These are phyloP conservation scores for Umbelopsis isabellina DNA, from an alignment of 192 early-diverging fungal genomes.

Conservation along the genomic window DNA sequence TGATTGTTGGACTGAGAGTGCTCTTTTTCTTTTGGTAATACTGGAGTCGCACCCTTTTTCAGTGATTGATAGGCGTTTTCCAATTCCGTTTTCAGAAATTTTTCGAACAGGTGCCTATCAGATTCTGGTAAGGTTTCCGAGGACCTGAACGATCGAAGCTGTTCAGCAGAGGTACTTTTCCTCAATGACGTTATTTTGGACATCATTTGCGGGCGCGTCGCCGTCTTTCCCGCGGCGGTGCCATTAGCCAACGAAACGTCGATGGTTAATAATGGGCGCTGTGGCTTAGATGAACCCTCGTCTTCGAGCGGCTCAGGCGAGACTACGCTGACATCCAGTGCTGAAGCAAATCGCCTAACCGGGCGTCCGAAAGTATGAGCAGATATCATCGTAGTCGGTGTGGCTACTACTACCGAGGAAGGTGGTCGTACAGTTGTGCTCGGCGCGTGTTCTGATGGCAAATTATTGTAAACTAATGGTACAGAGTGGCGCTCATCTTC, in stretches of 20 bases:
- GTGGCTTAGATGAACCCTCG: neutral
- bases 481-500: neutral
- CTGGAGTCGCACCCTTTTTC: neutral
- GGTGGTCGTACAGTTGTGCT: conserved; percentile 11
- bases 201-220: neutral
- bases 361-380: neutral
- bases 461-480: neutral
- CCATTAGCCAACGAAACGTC: conserved; percentile 7
- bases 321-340: conserved; percentile 27
- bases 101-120: neutral
- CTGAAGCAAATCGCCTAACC: conserved; percentile 21
- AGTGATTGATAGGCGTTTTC: neutral
- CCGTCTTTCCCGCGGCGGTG: too few species aligned
- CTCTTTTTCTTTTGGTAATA: neutral
- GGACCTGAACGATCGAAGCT: neutral
- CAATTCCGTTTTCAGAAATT: neutral
- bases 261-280: neutral
- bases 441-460: neutral
- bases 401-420: neutral
- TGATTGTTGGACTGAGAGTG: neutral
- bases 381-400: neutral
- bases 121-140: conserved; percentile 9
- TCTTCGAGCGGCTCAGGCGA: neutral
- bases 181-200: neutral
- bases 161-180: neutral